Base-by-base conservation (phyloP, 345 rosid species). In the Gynandropsis gynandra region DNA sequence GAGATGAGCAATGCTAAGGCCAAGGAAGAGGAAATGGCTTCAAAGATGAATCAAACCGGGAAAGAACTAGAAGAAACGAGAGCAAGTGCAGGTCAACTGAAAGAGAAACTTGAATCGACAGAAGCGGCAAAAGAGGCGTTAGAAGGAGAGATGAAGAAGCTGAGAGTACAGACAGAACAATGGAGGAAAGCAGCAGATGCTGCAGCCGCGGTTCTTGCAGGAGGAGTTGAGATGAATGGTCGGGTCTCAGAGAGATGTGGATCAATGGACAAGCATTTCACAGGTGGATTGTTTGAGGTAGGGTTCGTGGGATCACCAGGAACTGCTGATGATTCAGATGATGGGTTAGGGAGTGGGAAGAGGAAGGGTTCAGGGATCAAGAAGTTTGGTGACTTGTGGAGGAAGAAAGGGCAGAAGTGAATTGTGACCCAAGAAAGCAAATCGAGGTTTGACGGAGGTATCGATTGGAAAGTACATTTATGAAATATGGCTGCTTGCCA, bases 121-220 rank as follows among this genome's bases (percentile, higher is more conserved):
- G 87, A 74, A 71, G 80, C 69, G 50, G 81, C 64, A 1, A 89
- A 83, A 35, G 79, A 71, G 55, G 78, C 59, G 29, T 24, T 81
- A 63, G 93, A 89, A 68, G 64, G 59, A 0, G 97, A 83, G 75
- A 86, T 80, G 83, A 82, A 66, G 80, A 81, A 63, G 67, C 66
- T 86, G 54, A 76, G 72, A 51, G 83, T 81, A 16, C 95, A 89
- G 70, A 83, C 95, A 9, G 94, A 83, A 70, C 94, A 89, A 53
- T 89, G 95, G 95, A 76, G 68, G 65, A 89, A 89, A 73, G 95
- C 94, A 16, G 95, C 97, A 1, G 95, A 86, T 63, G 95, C 94
- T 1, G 94, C 94, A 42, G 87, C 97, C 49, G 71, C 82, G 21
- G 79, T 86, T 18, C 87, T 86, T 42, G 71, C 94, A 19, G 86